Base-by-base conservation (phyloP, 2,329 filamentous ascomycete genomes). In the Aspergillus nomiae region DNA sequence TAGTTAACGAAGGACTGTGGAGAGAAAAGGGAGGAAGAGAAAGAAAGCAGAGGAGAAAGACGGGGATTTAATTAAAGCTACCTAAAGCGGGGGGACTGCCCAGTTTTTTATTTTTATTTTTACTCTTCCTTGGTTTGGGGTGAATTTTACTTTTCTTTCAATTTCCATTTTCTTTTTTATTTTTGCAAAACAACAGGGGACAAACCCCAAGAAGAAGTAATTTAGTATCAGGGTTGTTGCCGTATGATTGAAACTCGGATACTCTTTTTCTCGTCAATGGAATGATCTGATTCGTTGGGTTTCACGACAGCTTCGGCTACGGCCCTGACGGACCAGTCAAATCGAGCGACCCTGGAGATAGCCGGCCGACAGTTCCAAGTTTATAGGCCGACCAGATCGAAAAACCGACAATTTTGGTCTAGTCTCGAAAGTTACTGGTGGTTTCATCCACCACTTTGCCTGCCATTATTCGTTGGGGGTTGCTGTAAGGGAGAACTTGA, bases 231-330 rank as follows among this genome's bases (percentile, higher is more conserved):
- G 51, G 41, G 26, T 61, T 54, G 12, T 59, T 36, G 32, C 55
- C 54, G 59, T 57, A 59, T 45, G 38, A 59, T 59, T 59, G 48
- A 59, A 45, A 54, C 58, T 24, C 11, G 50, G 58, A 55, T 30
- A 28, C 28, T 45, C 28, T 16, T 19, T 54, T 54, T 34, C n/a
- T 24, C 32, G 30, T 26, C 51, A 55, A 16, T 61, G 64, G 60
- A 63, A 60, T 48, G 36, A 41, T 66, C 57, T 64, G 59, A 65
- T 69, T 69, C 65, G 67, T 61, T 51, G 60, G 63, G 67, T 69
- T 69, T 69, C 67, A 69, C 64, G 56, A 58, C 60, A 56, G 56
- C 48, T 50, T 50, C 46, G 59, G 56, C 56, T 59, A 60, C 61
- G 62, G 55, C 60, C 59, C 41, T 62, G 59, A 45, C 21, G 7